Evolutionary conservation across 2,329 filamentous ascomycete species (phyloP).

Genomic region (Metarhizium robertsii): DNA sequence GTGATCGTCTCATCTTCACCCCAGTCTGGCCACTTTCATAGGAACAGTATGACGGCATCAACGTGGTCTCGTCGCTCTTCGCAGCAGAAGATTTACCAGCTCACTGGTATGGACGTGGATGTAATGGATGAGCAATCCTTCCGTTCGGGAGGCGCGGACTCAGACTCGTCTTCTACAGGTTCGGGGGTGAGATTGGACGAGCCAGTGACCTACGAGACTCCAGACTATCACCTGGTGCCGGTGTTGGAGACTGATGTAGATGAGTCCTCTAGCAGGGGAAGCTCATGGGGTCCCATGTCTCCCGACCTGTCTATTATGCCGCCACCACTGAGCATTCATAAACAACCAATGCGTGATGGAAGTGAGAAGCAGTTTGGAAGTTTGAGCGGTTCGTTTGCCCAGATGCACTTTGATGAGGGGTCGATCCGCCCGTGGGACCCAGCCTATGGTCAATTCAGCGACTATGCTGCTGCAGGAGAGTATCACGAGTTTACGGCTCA

Average conservation of each 20-base stretch:
- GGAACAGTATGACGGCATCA: background rate
- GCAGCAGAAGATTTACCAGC: constrained; percentile 28
- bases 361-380: constrained; percentile 4
- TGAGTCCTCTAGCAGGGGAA: constrained; percentile 11
- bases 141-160: background rate
- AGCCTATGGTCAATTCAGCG: constrained; percentile 18
- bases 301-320: constrained; percentile 7
- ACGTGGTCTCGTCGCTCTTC: constrained; percentile 17
- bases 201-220: background rate
- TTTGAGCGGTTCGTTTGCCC: background rate
- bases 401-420: constrained; percentile 5
- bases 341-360: constrained; percentile 4
- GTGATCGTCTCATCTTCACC: background rate
- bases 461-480: constrained; percentile 21
- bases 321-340: constrained; percentile 6
- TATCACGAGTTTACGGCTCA: constrained; percentile 25
- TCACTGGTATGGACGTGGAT: constrained; percentile 31
- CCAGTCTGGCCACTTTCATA: background rate
- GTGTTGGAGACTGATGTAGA: constrained; percentile 11
- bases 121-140: constrained; percentile 9
- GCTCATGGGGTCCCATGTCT: constrained; percentile 13
- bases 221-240: constrained; percentile 8
- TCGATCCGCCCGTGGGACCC: constrained; percentile 9
- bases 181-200: background rate
- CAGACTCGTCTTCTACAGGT: constrained; percentile 5